Conservation (phyloP, 441 rosid species). For the Rhodomyrtus psidioides region DNA sequence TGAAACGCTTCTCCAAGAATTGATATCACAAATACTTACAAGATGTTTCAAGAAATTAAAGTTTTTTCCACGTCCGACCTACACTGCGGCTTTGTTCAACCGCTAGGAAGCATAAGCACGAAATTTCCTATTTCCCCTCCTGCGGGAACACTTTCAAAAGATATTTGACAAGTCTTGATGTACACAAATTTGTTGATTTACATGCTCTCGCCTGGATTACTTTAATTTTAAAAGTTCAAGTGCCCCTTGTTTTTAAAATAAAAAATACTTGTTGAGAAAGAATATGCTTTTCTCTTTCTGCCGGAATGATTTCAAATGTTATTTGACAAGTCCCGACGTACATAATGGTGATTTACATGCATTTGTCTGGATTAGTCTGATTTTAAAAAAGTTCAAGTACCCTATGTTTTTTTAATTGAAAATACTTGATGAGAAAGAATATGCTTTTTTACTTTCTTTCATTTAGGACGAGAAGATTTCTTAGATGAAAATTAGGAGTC, state of each 20-base stretch:
- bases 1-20: neutral
- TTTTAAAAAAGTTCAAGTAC: neutral
- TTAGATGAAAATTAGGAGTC: neutral
- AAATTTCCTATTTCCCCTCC: neutral
- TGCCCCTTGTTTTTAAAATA: too few relatives aligned
- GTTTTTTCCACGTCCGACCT: neutral
- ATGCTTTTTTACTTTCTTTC: fast-evolving
- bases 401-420: too few relatives aligned
- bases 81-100: neutral
- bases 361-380: neutral
- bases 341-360: neutral
- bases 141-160: too few relatives aligned
- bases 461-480: neutral
- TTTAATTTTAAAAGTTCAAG: too few relatives aligned
- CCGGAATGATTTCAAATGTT: neutral
- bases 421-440: too few relatives aligned
- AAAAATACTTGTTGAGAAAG: too few relatives aligned
- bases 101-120: neutral
- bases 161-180: too few relatives aligned
- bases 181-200: too few relatives aligned
- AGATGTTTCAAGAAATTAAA: neutral
- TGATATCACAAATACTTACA: neutral
- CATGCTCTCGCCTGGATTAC: too few relatives aligned
- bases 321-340: neutral
- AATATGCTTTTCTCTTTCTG: too few relatives aligned